A percentile compares a stretch with the other conserved stretches of the same genome.
Evolutionary conservation across 805 yeast genomes (phyloP).

Genomic region (Wickerhamiella kurtzmanii): DNA sequence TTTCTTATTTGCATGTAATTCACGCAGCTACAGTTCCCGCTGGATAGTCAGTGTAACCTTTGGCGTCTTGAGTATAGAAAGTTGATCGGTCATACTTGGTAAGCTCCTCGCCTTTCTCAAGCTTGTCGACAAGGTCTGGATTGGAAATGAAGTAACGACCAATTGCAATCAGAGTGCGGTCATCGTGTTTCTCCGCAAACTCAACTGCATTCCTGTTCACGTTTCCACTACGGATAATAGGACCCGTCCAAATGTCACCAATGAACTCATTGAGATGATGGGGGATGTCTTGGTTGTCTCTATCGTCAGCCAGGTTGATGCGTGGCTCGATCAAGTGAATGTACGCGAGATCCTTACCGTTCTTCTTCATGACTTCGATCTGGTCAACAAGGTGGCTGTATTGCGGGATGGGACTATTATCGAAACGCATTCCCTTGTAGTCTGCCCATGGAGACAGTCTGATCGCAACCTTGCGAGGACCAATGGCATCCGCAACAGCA

Average conservation of each 20-base stretch:
- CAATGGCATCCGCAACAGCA: slow-evolving; percentile 27
- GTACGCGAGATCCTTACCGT: slow-evolving; percentile 28
- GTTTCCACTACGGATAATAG: slow-evolving; percentile 17
- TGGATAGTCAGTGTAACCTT: slow-evolving; percentile 36
- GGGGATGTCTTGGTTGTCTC: neutral
- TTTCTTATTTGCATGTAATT: no score
- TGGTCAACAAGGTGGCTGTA: neutral
- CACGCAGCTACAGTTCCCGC: neutral
- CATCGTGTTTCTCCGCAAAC: slow-evolving; percentile 19
- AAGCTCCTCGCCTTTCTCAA: slow-evolving; percentile 31
- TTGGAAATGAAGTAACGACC: slow-evolving; percentile 42
- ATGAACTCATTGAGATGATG: slow-evolving; percentile 16
- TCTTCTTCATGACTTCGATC: neutral
- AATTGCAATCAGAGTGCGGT: slow-evolving; percentile 26
- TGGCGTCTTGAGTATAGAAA: slow-evolving; percentile 32
- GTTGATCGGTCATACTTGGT: slow-evolving; percentile 36
- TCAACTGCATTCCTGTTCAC: slow-evolving; percentile 2
- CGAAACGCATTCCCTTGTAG: neutral
- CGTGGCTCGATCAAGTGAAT: slow-evolving; percentile 37
- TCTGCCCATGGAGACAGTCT: slow-evolving; percentile 30
- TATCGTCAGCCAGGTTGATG: slow-evolving; percentile 14
- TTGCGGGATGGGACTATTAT: neutral
- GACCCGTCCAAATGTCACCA: slow-evolving; percentile 17
- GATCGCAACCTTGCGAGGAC: slow-evolving; percentile 26
- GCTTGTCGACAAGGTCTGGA: slow-evolving; percentile 39